A percentile compares a stretch with the other conserved stretches of the same genome.
Conservation (phyloP, 495 filamentous ascomycete species). For the Massariosphaeria phaeospora region DNA sequence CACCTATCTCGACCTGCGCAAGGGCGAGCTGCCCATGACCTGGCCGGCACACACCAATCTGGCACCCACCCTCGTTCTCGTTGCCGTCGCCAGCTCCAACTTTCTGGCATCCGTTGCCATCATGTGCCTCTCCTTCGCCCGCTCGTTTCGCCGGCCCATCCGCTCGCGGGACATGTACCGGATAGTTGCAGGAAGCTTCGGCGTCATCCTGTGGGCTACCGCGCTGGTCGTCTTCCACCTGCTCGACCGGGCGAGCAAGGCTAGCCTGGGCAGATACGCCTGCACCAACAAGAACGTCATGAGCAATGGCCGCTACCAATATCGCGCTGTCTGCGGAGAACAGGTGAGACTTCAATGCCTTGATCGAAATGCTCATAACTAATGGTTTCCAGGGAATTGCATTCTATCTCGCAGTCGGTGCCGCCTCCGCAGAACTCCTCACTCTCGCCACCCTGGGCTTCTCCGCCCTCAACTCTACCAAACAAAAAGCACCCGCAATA, state of each 20-base stretch:
- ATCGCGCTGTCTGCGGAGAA: conserved; percentile 28
- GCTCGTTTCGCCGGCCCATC: conserved; percentile 17
- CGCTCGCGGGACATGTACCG: conserved; percentile 23
- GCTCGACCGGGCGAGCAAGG: conserved; percentile 20
- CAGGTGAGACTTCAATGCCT: conserved; percentile 10
- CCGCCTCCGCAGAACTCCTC: conserved; percentile 21
- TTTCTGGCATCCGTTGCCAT: conserved; percentile 22
- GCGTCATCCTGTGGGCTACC: conserved; percentile 16
- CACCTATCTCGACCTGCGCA: conserved; percentile 19
- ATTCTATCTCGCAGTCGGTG: conserved; percentile 24
- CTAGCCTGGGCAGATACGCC: conserved; percentile 24
- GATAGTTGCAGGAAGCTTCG: conserved; percentile 24
- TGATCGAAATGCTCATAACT: background rate
- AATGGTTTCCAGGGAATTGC: conserved; percentile 19
- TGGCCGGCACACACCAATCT: conserved; percentile 28
- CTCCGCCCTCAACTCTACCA: conserved; percentile 14
- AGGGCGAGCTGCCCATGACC: conserved; percentile 30
- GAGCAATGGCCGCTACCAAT: conserved; percentile 30
- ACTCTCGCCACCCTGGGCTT: conserved; percentile 17
- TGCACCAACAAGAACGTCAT: conserved; percentile 29
- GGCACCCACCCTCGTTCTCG: conserved; percentile 18
- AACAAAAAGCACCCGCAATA: conserved; percentile 2
- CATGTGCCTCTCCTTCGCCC: conserved; percentile 15
- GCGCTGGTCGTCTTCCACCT: conserved; percentile 18
- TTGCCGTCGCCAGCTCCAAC: conserved; percentile 19